phyloP scores from a whole-genome alignment of 2,329 filamentous ascomycete genomes.

The Colletotrichum australisinense region DNA sequence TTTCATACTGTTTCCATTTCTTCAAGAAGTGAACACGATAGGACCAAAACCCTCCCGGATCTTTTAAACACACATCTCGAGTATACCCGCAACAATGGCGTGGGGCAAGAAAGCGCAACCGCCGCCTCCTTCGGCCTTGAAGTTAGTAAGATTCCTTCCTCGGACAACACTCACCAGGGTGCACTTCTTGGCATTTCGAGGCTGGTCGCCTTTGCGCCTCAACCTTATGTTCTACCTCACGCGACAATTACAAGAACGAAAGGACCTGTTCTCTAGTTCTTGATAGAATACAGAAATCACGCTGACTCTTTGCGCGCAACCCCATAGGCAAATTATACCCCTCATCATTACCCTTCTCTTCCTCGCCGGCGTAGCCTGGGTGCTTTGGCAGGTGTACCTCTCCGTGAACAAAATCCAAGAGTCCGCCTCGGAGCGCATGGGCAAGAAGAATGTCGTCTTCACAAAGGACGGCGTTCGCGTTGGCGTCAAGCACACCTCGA shows the following conservation, averaged over 20 bases:
- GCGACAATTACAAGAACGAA: background rate
- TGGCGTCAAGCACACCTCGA: slow-evolving; percentile 74
- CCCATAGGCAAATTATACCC: slow-evolving; percentile 71
- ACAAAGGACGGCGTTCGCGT: slow-evolving; percentile 81
- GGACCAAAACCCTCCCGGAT: background rate
- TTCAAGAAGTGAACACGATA: background rate
- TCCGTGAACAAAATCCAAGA: slow-evolving; percentile 74
- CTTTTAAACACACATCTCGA: background rate
- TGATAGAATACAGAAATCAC: background rate
- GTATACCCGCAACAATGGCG: slow-evolving; percentile 19
- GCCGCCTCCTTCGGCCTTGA: slow-evolving; percentile 24
- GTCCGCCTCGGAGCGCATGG: slow-evolving; percentile 76
- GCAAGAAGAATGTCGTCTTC: slow-evolving; percentile 80
- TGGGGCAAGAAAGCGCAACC: slow-evolving; percentile 32
- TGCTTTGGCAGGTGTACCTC: slow-evolving; percentile 80
- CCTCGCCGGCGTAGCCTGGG: slow-evolving; percentile 68
- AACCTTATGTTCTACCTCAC: background rate
- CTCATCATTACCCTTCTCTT: slow-evolving; percentile 72
- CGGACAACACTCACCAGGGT: too few relatives aligned
- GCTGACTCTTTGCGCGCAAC: background rate
- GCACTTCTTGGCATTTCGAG: background rate
- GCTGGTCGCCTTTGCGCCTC: background rate
- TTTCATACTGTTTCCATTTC: background rate
- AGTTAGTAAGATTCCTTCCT: slow-evolving; percentile 7
- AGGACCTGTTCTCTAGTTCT: background rate